Percentiles rank a stretch among this genome's conserved stretches.
Conservation (phyloP, 139 green algal species). For the Volvox africanus region DNA sequence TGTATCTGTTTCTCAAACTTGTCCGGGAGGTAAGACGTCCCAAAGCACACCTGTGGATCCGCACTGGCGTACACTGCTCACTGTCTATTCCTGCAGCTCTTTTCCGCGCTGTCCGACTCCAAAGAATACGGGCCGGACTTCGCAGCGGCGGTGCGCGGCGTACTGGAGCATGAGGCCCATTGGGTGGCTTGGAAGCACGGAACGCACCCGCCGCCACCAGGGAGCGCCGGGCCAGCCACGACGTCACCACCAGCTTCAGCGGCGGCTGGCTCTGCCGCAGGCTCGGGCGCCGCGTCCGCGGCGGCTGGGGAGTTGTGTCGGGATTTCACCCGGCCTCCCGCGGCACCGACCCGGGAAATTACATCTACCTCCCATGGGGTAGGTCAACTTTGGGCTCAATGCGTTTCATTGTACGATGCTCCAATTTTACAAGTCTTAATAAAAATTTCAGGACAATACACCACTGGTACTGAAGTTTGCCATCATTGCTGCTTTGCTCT, state of each 20-base stretch:
- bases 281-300: background rate
- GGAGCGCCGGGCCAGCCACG: background rate
- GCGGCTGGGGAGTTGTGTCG: slow-evolving; percentile 11
- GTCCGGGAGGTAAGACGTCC: too few species aligned
- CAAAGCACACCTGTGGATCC: too few species aligned
- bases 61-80: too few species aligned
- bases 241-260: background rate
- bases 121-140: slow-evolving; percentile 47
- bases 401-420: too few species aligned
- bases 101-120: slow-evolving; percentile 45
- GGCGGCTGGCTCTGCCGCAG: background rate
- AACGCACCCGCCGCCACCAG: background rate
- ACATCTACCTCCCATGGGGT: background rate
- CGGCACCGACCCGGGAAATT: background rate
- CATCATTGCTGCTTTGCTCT: too few species aligned
- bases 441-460: too few species aligned
- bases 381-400: background rate
- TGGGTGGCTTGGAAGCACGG: slow-evolving; percentile 52
- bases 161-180: slow-evolving; percentile 53
- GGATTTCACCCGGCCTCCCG: slow-evolving; percentile 30
- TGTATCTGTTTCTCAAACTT: too few species aligned
- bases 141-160: slow-evolving; percentile 26
- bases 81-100: slow-evolving; percentile 5
- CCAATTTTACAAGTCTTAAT: too few species aligned
- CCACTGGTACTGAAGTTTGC: too few species aligned